phyloP scores from a whole-genome alignment of 192 early-diverging fungal genomes.

The Podila minutissima region DNA sequence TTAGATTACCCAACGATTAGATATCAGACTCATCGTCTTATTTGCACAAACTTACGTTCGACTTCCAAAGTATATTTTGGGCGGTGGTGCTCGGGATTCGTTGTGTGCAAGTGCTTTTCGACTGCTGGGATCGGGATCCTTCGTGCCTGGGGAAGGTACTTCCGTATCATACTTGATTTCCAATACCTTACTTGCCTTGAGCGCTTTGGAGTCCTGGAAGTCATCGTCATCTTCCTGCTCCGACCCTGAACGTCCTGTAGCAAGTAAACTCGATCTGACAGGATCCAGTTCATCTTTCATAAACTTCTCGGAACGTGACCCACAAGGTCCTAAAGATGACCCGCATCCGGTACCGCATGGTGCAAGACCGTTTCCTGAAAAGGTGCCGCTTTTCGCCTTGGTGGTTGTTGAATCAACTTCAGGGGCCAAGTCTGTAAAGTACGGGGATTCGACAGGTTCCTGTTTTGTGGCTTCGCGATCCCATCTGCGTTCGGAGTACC shows the following conservation, averaged over 20 bases:
- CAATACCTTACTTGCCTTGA: not conserved
- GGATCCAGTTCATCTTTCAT: not conserved
- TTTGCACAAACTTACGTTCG: conserved; percentile 15
- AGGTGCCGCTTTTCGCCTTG: no score
- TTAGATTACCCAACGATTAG: no score
- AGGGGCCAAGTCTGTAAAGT: not conserved
- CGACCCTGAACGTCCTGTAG: not conserved
- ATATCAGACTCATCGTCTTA: not conserved
- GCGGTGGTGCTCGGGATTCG: not conserved
- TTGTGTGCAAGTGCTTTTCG: not conserved
- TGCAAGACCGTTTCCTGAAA: not conserved
- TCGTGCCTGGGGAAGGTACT: not conserved
- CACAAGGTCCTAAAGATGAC: not conserved
- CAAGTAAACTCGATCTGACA: not conserved
- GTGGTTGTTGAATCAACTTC: not conserved
- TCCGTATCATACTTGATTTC: conserved; percentile 18
- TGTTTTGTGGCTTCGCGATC: no score
- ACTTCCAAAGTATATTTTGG: conserved; percentile 47
- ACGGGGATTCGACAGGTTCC: conserved; percentile 11
- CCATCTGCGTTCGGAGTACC: no score
- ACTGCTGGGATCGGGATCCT: not conserved
- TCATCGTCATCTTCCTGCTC: not conserved
- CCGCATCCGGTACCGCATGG: conserved; percentile 6
- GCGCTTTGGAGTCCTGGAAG: not conserved
- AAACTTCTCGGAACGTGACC: no score